Evolutionary conservation across 768 basidiomycete species (phyloP), one percentile per base, ranked within the genome.

Genomic region (Kwoniella newhampshirensis): DNA sequence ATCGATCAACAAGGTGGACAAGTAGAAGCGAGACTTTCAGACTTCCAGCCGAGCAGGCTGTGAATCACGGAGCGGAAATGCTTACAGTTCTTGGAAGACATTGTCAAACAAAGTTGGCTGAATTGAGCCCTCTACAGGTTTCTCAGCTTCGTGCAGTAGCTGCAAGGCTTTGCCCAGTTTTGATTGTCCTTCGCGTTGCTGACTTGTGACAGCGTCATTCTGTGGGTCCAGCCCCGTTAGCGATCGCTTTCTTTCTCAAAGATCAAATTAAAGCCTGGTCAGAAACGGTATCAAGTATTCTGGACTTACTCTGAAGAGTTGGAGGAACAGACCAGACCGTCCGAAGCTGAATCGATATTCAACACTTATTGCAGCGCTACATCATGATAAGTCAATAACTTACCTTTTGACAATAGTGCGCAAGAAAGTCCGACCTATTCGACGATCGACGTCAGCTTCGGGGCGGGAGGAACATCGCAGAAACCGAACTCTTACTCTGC

Each of bases 281-380:
- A n/a, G n/a, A n/a, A n/a, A n/a, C n/a, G n/a, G n/a, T n/a, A n/a
- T n/a, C n/a, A 32, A 13, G 32, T 6, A 13, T 13, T 6, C 32
- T 13, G 32, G 2, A 46, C 60, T 51, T 20, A 52, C 54, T 35
- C 56, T 45, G 42, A 68, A 55, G 1, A 66, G 40, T 44, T 66
- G 55, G 6, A 68, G 20, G 51, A 66, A 62, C 12, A 71, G 44
- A 0, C 67, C 67, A 5, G 64, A 62, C 21, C 54, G n/a, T n/a
- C 66, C 65, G 35, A 67, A 68, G 13, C 48, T 60, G 32, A 32
- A 13, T 32, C 13, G 32, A 6, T 32, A 32, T 6, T 32, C 13
- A 32, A 13, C 32, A 32, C 13, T 6, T 32, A 7, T n/a, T 25
- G 21, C 36, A 20, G 51, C 20, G 40, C 7, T 32, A 32, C 51